phyloP scores from a whole-genome alignment of 1,284 basidiomycete genomes.

The Sanguinoderma infundibulare region DNA sequence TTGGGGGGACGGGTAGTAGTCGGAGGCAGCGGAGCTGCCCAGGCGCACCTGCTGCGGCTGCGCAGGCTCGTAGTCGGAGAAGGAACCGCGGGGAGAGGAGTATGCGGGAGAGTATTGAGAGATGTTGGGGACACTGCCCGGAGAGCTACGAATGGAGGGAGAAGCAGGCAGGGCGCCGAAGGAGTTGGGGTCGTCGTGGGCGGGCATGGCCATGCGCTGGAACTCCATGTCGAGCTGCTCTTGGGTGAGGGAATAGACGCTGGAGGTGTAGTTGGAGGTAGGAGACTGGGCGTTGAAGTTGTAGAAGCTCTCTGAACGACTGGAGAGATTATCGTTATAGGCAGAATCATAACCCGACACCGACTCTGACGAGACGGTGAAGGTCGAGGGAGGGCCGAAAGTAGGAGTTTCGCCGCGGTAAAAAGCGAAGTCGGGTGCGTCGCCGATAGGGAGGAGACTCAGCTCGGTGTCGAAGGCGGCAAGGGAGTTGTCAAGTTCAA shows the following conservation, averaged over 20 bases:
- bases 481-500: constrained; percentile 72
- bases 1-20: constrained; percentile 47
- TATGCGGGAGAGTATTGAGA: constrained; percentile 32
- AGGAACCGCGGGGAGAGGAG: constrained; percentile 49
- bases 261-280: constrained; percentile 65
- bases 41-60: constrained; percentile 42
- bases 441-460: constrained; percentile 63
- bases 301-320: constrained; percentile 70
- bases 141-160: constrained; percentile 59
- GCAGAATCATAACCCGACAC: constrained; percentile 44
- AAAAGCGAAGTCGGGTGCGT: constrained; percentile 64
- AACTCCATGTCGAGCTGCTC: constrained; percentile 75
- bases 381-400: constrained; percentile 73
- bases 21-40: constrained; percentile 46
- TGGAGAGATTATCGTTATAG: constrained; percentile 66
- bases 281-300: constrained; percentile 59
- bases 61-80: constrained; percentile 64
- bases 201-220: constrained; percentile 47
- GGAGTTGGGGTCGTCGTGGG: constrained; percentile 41
- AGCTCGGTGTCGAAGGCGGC: constrained; percentile 68
- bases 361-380: constrained; percentile 80
- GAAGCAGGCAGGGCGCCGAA: constrained; percentile 64
- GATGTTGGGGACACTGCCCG: constrained; percentile 36
- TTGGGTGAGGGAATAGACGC: constrained; percentile 67
- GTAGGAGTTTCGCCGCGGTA: constrained; percentile 64